phyloP scores from a whole-genome alignment of 202 grass and related monocot genomes.

The Digitaria exilis region DNA sequence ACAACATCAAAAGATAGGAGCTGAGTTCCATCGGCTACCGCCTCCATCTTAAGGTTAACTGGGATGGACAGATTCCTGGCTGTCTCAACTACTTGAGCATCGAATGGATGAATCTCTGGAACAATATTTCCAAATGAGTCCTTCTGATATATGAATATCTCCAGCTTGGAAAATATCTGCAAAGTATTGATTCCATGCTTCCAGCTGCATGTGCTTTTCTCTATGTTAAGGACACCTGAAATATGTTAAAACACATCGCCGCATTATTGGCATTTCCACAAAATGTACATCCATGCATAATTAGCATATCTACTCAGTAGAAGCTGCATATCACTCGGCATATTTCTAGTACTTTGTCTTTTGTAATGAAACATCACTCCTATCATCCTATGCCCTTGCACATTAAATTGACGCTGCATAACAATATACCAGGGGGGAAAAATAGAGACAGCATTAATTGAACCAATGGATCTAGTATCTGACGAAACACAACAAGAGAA shows the following conservation, averaged over 20 bases:
- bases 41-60: conserved; percentile 58
- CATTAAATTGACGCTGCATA: not conserved
- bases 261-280: not conserved
- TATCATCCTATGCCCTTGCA: not conserved
- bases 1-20: conserved; percentile 61
- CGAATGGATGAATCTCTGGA: conserved; percentile 52
- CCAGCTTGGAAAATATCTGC: conserved; percentile 70
- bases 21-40: conserved; percentile 55
- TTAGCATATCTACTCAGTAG: not conserved
- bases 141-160: conserved; percentile 74
- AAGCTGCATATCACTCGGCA: not conserved
- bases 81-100: conserved; percentile 54
- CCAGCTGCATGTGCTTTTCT: conserved; percentile 57
- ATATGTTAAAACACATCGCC: not conserved
- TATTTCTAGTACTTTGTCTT: not conserved
- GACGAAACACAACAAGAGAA: not conserved
- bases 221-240: conserved; percentile 61
- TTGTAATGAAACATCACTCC: not conserved
- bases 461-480: not conserved
- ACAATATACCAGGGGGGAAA: too few relatives aligned
- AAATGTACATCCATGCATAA: not conserved
- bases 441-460: too few relatives aligned
- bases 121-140: conserved; percentile 72
- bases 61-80: conserved; percentile 58
- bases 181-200: conserved; percentile 57